Evolutionary conservation across 164 flowering plant genomes (phyloP).

Genomic region (Saururus chinensis): DNA sequence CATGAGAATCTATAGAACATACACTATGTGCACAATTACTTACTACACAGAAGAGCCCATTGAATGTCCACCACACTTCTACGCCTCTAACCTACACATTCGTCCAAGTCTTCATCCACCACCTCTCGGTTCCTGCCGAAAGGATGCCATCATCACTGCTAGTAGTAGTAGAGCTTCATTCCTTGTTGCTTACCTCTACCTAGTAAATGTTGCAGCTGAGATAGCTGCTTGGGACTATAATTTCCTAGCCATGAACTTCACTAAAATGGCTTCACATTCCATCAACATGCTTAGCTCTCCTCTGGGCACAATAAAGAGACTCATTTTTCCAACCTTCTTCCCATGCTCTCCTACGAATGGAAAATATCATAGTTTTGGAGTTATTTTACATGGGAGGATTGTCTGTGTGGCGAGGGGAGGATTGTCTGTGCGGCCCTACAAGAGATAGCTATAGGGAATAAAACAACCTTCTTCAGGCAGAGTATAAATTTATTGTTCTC

Average conservation of each 20-base stretch:
- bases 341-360: conserved; percentile 3
- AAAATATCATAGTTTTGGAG: background rate
- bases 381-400: conserved; percentile 6
- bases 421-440: conserved; percentile 18
- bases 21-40: too few species aligned
- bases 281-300: conserved; percentile 10
- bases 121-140: background rate
- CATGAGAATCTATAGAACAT: too few species aligned
- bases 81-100: background rate
- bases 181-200: background rate
- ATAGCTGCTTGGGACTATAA: background rate
- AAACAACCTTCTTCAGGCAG: too few species aligned
- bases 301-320: conserved; percentile 3
- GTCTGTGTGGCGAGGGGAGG: too few species aligned
- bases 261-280: conserved; percentile 13
- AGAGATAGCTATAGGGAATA: too few species aligned
- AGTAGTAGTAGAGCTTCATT: background rate
- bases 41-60: too few species aligned
- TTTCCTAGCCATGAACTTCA: background rate
- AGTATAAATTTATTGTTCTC: too few species aligned
- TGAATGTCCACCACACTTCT: too few species aligned
- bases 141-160: too few species aligned
- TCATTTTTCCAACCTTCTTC: conserved; percentile 3
- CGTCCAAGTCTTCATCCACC: too few species aligned
- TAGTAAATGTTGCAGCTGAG: background rate